Base-by-base conservation (phyloP, 2,329 filamentous ascomycete genomes). In the Gremmenia infestans region DNA sequence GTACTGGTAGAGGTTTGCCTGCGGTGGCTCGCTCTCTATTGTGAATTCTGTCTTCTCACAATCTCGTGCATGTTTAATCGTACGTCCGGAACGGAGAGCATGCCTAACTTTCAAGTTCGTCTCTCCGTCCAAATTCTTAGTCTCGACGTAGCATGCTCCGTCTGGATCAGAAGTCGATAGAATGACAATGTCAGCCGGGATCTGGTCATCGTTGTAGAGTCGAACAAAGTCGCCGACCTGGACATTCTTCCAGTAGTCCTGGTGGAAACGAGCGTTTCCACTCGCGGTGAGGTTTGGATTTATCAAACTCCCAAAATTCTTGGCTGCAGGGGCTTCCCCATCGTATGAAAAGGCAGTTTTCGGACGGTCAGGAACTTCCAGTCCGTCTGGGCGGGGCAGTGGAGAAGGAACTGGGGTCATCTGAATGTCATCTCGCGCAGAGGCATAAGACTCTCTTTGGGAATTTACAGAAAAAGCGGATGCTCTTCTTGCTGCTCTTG, bases 91-190 rank as follows among this genome's bases (percentile, higher is more conserved):
- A 61, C 93, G 89, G 43, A 99, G 80, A 19, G 94, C 91, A 68
- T 93, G 89, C 57, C 94, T 88, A 59, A 97, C 91, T 73, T 99
- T 99, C 60, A 99, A 76, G 67, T 99, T 99, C 2, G 94, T 99
- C 74, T 99, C 94, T 50, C 94, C 94, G 68, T 99, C 94, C 76
- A 99, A 72, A 70, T 96, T 97, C 77, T 97, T 99, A 2, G 94
- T 99, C 73, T 99, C 94, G 22, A 99, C 88, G 66, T 97, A 99
- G 73, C 94, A 99, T 39, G 90, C 90, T 50, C 94, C 94, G 65
- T 99, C 94, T 0, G 88, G 81, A 65, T 97, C 94, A 2, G 94
- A 96, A 0, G 94, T 97, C 2, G 94, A 89, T 23, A 99, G 75
- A 45, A 99, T 88, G 48, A 97, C 87, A 48, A 99, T 78, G 72